phyloP scores from a whole-genome alignment of 164 flowering plant genomes.

The Litsea cubeba region DNA sequence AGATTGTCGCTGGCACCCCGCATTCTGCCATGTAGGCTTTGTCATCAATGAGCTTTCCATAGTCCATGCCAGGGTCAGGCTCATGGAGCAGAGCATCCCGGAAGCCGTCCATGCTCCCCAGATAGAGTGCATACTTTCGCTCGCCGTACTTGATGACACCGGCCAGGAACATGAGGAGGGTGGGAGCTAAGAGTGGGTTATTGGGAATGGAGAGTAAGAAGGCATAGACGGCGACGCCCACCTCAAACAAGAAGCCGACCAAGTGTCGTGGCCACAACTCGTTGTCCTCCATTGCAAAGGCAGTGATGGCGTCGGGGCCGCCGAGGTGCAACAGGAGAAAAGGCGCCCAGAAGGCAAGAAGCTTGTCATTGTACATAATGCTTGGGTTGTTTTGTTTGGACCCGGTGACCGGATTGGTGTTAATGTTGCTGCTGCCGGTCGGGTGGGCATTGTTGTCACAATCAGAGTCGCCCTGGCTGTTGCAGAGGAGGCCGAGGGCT shows the following conservation, averaged over 20 bases:
- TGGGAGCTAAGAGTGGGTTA: slow-evolving; percentile 23
- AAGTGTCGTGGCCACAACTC: slow-evolving; percentile 50
- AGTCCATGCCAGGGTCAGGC: no score
- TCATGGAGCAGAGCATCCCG: background rate
- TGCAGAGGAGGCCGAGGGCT: slow-evolving; percentile 41
- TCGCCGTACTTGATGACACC: slow-evolving; percentile 40
- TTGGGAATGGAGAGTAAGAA: slow-evolving; percentile 24
- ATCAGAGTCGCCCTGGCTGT: slow-evolving; percentile 12
- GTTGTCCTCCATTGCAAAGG: slow-evolving; percentile 51
- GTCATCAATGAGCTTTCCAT: no score
- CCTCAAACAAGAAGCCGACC: slow-evolving; percentile 30
- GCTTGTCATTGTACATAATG: slow-evolving; percentile 4
- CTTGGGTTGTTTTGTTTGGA: background rate
- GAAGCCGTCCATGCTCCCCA: slow-evolving; percentile 28
- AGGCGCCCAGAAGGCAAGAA: slow-evolving; percentile 56
- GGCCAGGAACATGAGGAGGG: slow-evolving; percentile 28
- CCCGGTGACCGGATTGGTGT: background rate
- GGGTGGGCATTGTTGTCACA: background rate
- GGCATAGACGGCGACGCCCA: slow-evolving; percentile 25
- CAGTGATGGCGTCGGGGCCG: slow-evolving; percentile 66
- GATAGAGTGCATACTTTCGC: slow-evolving; percentile 31
- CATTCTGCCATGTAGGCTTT: no score
- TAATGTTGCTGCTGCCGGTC: background rate
- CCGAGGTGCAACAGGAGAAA: slow-evolving; percentile 59
- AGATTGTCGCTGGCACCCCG: no score